Evolutionary conservation across 2,329 filamentous ascomycete genomes (phyloP).

Genomic region (Ilyonectria mors-panacis): DNA sequence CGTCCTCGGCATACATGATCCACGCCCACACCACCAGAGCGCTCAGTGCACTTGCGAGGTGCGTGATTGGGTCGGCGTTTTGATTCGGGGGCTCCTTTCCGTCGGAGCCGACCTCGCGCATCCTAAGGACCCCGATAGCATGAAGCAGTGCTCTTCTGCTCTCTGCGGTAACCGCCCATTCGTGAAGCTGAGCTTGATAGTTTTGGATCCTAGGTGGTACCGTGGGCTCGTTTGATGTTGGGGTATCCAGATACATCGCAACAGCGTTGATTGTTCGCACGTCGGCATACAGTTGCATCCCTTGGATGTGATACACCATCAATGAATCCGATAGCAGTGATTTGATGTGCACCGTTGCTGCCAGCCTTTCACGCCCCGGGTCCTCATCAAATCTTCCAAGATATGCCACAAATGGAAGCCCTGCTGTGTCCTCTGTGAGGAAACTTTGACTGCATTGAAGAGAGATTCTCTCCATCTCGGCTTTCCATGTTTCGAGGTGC

Average conservation of each 20-base stretch:
- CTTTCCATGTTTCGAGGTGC: constrained; percentile 48
- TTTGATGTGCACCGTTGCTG: constrained; percentile 49
- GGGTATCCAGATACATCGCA: constrained; percentile 34
- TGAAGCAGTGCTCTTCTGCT: constrained; percentile 53
- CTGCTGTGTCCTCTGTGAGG: constrained; percentile 26
- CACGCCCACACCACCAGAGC: constrained; percentile 56
- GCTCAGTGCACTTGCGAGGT: constrained; percentile 51
- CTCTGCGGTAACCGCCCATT: constrained; percentile 51
- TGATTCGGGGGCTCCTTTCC: constrained; percentile 33
- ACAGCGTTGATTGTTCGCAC: constrained; percentile 49
- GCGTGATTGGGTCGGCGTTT: constrained; percentile 52
- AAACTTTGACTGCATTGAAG: constrained; percentile 39
- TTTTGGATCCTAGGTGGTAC: constrained; percentile 39
- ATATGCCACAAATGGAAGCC: constrained; percentile 48
- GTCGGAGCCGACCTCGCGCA: constrained; percentile 43
- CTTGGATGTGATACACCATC: constrained; percentile 56
- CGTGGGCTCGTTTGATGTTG: constrained; percentile 31
- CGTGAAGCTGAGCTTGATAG: constrained; percentile 38
- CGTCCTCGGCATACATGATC: constrained; percentile 47
- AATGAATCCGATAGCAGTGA: constrained; percentile 50
- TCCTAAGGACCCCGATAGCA: constrained; percentile 51
- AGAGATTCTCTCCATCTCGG: constrained; percentile 42
- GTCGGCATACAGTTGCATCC: constrained; percentile 55
- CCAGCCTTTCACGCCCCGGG: constrained; percentile 40
- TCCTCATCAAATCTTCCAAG: constrained; percentile 47